phyloP scores from a whole-genome alignment of 306 rosid genomes.

The Acacia confusa region DNA sequence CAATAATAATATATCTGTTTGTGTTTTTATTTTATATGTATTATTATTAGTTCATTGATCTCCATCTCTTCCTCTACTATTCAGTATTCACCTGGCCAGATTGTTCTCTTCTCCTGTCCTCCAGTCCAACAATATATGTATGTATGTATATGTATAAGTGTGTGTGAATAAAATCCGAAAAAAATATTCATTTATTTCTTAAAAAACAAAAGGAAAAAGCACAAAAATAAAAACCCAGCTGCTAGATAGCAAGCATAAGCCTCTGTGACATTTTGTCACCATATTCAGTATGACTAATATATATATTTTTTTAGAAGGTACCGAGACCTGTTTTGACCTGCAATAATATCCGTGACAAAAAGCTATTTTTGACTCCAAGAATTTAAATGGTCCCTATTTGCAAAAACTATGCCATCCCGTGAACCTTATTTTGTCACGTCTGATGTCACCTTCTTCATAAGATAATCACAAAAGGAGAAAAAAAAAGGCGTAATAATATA shows the following conservation, averaged over 20 bases:
- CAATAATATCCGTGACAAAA: not conserved
- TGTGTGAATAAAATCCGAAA: not conserved
- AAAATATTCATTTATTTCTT: not conserved
- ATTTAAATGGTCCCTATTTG: not conserved
- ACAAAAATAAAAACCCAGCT: not conserved
- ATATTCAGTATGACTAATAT: not conserved
- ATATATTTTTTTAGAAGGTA: not conserved
- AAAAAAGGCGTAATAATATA: not conserved
- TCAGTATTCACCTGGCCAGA: not conserved
- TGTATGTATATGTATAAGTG: too few relatives aligned
- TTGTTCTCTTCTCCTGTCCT: not conserved
- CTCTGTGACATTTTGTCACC: not conserved
- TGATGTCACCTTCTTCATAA: not conserved
- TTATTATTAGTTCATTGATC: not conserved
- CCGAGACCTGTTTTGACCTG: not conserved
- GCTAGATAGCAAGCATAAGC: not conserved
- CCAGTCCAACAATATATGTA: too few relatives aligned
- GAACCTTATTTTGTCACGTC: conserved; percentile 22
- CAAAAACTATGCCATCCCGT: conserved; percentile 7
- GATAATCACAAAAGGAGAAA: not conserved
- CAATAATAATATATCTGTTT: not conserved
- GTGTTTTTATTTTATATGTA: not conserved
- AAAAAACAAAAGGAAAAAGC: not conserved
- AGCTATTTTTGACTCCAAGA: not conserved
- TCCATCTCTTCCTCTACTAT: not conserved